These are phyloP conservation scores for Rhodomyrtus psidioides DNA, from an alignment of 441 rosid genomes.

Conservation along the genomic window DNA sequence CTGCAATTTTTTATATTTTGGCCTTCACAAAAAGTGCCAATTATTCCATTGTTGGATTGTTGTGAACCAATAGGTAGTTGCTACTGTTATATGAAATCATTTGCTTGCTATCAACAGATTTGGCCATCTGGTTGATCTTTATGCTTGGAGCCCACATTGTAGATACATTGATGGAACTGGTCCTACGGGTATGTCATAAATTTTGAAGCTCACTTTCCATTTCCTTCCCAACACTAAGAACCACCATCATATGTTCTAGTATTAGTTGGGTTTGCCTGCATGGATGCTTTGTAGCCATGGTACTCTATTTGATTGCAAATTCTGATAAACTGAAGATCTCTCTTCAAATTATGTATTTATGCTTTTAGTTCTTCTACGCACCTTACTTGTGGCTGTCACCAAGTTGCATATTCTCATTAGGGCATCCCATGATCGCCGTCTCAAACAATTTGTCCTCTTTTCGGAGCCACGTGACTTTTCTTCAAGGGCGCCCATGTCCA, in stretches of 20 bases:
- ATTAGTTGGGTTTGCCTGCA: not conserved
- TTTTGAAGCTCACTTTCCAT: not conserved
- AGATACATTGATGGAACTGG: constrained; percentile 79
- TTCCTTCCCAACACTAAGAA: not conserved
- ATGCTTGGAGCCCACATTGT: constrained; percentile 91
- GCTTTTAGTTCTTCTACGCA: not conserved
- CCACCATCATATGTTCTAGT: not conserved
- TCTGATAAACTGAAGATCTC: not conserved
- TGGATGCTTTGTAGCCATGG: not conserved
- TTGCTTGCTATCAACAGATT: constrained; percentile 34
- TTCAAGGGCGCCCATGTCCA: not conserved
- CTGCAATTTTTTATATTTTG: not conserved
- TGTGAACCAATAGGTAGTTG: not conserved
- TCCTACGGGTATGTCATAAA: constrained; percentile 66
- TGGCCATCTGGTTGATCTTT: constrained; percentile 84
- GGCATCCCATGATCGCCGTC: not conserved
- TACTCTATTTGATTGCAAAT: not conserved
- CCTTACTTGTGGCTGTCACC: not conserved
- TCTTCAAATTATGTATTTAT: not conserved
- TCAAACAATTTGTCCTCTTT: not conserved
- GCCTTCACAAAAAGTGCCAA: not conserved
- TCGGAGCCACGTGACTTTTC: not conserved
- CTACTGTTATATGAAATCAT: not conserved
- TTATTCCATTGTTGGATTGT: constrained; percentile 1
- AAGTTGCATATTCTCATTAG: not conserved